Evolutionary conservation across 2,329 filamentous ascomycete species (phyloP).

Genomic region (Leptographium radiaticola): DNA sequence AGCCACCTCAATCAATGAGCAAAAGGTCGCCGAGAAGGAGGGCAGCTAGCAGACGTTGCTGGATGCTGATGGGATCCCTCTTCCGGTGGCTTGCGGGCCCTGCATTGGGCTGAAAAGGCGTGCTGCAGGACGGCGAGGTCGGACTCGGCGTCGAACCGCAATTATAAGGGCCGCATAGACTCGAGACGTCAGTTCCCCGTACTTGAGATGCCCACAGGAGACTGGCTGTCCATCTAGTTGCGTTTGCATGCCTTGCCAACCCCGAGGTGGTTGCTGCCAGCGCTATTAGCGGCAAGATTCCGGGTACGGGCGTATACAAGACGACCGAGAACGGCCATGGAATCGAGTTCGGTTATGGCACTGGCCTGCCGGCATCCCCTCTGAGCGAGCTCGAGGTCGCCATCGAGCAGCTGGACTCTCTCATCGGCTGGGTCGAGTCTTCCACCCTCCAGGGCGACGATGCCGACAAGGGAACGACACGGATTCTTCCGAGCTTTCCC

Average conservation of each 20-base stretch:
- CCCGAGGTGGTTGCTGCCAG: conserved; percentile 89
- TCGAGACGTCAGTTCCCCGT: conserved; percentile 23
- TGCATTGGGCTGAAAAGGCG: conserved; percentile 73
- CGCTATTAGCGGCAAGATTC: conserved; percentile 58
- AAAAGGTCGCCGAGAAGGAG: conserved; percentile 60
- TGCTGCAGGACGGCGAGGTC: conserved; percentile 74
- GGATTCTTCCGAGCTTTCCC: conserved; percentile 77
- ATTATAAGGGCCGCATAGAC: conserved; percentile 89
- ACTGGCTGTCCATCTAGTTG: too few relatives aligned
- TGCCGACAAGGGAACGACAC: conserved; percentile 28
- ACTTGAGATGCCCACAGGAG: too few relatives aligned
- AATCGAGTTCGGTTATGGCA: too few relatives aligned
- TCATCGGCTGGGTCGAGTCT: conserved; percentile 55
- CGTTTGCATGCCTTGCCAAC: conserved; percentile 63
- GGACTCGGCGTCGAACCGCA: conserved; percentile 80
- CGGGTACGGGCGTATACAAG: conserved; percentile 68
- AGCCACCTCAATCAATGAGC: conserved; percentile 69
- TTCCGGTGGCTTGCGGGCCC: conserved; percentile 65
- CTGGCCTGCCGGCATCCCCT: too few relatives aligned
- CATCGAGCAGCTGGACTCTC: conserved; percentile 40
- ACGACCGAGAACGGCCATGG: conserved; percentile 15
- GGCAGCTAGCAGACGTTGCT: conserved; percentile 79
- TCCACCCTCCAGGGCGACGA: conserved; percentile 35
- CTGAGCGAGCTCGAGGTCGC: too few relatives aligned
- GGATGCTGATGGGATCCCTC: conserved; percentile 60